Evolutionary conservation across 2,329 filamentous ascomycete species (phyloP).

Genomic region (Calonectria pseudoturangicola): DNA sequence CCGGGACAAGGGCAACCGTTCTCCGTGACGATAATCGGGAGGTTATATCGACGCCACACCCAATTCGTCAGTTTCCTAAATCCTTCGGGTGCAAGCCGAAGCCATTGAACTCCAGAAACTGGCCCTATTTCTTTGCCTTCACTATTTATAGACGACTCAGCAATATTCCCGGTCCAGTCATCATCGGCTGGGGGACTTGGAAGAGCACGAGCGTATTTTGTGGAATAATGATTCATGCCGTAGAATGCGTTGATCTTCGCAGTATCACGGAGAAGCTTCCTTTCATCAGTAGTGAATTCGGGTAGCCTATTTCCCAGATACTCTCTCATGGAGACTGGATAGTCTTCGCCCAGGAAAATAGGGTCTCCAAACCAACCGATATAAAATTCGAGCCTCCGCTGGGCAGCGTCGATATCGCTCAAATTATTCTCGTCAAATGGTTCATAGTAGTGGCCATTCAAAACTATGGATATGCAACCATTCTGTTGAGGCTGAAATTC

Average conservation of each 20-base stretch:
- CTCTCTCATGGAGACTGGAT: slow-evolving; percentile 45
- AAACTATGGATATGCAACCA: slow-evolving; percentile 47
- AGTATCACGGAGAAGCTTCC: slow-evolving; percentile 32
- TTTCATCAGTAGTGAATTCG: slow-evolving; percentile 43
- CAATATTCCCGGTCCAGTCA: slow-evolving; percentile 46
- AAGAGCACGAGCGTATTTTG: slow-evolving; percentile 55
- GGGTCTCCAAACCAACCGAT: slow-evolving; percentile 52
- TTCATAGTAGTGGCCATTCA: slow-evolving; percentile 51
- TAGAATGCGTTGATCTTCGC: slow-evolving; percentile 54
- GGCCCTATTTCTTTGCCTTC: slow-evolving; percentile 47
- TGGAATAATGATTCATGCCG: slow-evolving; percentile 61
- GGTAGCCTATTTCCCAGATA: slow-evolving; percentile 49
- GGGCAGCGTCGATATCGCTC: slow-evolving; percentile 41
- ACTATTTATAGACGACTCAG: slow-evolving; percentile 47
- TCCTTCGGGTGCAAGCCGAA: slow-evolving; percentile 38
- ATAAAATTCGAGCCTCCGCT: slow-evolving; percentile 44
- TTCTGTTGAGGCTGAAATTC: slow-evolving; percentile 43
- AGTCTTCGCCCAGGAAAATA: slow-evolving; percentile 49
- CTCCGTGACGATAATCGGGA: slow-evolving; percentile 44
- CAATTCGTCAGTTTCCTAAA: slow-evolving; percentile 52
- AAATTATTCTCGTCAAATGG: slow-evolving; percentile 39
- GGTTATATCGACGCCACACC: slow-evolving; percentile 46
- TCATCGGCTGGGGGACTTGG: slow-evolving; percentile 46
- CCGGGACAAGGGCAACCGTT: slow-evolving; percentile 54
- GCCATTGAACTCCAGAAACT: slow-evolving; percentile 40